These are phyloP conservation scores for Corylus heterophylla DNA, from an alignment of 306 rosid genomes.

Conservation along the genomic window DNA sequence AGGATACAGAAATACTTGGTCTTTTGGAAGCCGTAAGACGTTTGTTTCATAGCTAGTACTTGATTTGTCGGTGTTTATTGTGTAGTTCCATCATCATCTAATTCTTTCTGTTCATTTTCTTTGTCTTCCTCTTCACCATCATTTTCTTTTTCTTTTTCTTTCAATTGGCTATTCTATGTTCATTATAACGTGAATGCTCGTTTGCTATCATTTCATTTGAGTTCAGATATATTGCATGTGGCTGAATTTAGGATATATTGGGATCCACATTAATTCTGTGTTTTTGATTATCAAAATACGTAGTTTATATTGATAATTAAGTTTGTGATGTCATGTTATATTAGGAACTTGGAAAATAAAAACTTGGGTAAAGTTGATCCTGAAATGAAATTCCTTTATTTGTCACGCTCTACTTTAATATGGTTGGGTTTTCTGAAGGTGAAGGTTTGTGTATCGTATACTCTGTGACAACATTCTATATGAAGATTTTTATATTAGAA, in stretches of 20 bases:
- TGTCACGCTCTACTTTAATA: too few species aligned
- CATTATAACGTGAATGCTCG: not conserved
- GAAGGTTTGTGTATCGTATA: too few species aligned
- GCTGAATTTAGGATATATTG: not conserved
- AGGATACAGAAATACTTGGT: slow-evolving; percentile 89
- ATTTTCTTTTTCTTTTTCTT: not conserved
- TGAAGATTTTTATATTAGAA: too few species aligned
- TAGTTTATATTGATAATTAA: not conserved
- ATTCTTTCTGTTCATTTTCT: not conserved
- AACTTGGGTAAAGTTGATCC: not conserved
- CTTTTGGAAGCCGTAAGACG: slow-evolving; percentile 87
- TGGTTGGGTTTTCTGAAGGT: too few species aligned
- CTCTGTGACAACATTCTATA: too few species aligned
- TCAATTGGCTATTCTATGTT: not conserved
- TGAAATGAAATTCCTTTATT: not conserved
- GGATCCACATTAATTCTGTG: not conserved
- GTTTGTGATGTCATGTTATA: not conserved
- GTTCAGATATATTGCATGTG: not conserved
- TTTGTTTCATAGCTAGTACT: slow-evolving; percentile 17
- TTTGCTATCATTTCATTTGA: not conserved
- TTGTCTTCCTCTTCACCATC: too few species aligned
- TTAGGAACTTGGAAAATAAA: not conserved
- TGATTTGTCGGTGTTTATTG: not conserved
- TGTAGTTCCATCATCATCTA: not conserved
- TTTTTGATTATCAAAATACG: not conserved